phyloP scores from a whole-genome alignment of 371 early-diverging fungal species.

The Saksenaea oblongispora region DNA sequence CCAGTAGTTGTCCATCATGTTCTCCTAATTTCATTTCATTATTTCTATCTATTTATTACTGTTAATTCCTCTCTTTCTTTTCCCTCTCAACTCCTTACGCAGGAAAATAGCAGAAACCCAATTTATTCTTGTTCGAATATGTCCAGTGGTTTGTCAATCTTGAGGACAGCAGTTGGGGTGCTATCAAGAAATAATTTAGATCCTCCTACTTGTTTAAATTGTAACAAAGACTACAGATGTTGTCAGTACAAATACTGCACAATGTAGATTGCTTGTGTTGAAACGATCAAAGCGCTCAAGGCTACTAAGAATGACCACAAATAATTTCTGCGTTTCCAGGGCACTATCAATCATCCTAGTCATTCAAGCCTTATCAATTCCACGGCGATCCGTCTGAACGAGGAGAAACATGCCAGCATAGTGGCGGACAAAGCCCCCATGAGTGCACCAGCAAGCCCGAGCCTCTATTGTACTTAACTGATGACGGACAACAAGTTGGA shows the following conservation, averaged over 20 bases:
- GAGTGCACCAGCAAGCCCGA: no score
- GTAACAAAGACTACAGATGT: conserved; percentile 17
- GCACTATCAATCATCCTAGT: no score
- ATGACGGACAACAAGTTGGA: conserved; percentile 14
- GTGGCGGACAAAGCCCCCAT: no score
- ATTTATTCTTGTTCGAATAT: conserved; percentile 58
- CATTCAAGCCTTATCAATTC: no score
- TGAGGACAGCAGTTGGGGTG: conserved; percentile 56
- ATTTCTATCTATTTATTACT: background rate
- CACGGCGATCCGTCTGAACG: no score
- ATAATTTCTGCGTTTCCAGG: no score
- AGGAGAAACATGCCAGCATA: no score
- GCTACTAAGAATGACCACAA: no score
- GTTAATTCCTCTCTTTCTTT: conserved; percentile 6
- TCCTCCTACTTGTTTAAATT: background rate
- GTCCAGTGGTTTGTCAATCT: conserved; percentile 54
- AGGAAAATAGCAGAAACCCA: conserved; percentile 10
- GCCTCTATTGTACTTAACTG: conserved; percentile 8
- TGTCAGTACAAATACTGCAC: background rate
- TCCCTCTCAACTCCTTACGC: conserved; percentile 28
- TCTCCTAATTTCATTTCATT: background rate
- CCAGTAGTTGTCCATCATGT: background rate
- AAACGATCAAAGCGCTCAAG: no score
- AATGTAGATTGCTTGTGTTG: no score
- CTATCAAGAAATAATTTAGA: conserved; percentile 6